phyloP scores from a whole-genome alignment of 768 basidiomycete species.

The Kwoniella europaea region DNA sequence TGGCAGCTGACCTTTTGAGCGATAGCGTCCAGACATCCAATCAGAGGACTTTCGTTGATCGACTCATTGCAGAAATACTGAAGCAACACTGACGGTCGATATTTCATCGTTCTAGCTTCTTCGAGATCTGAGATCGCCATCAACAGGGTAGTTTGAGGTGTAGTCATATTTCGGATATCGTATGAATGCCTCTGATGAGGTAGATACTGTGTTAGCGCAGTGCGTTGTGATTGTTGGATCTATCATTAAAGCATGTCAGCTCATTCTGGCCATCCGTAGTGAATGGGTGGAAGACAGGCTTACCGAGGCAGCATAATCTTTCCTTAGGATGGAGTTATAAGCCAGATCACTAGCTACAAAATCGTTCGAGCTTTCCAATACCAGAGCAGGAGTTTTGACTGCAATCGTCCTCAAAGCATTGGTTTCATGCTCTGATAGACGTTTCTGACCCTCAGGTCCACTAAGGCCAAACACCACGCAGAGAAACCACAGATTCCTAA shows the following conservation, averaged over 20 bases:
- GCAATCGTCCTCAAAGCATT: slow-evolving; percentile 81
- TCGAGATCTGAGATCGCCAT: slow-evolving; percentile 87
- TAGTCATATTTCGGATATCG: slow-evolving; percentile 74
- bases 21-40: slow-evolving; percentile 79
- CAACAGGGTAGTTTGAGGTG: slow-evolving; percentile 84
- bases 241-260: slow-evolving; percentile 48
- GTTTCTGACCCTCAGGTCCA: slow-evolving; percentile 60
- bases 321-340: slow-evolving; percentile 86
- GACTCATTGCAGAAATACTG: slow-evolving; percentile 87
- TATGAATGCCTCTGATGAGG: slow-evolving; percentile 64
- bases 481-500: slow-evolving; percentile 93
- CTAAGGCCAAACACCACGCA: slow-evolving; percentile 86
- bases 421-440: slow-evolving; percentile 69
- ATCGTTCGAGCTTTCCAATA: slow-evolving; percentile 80
- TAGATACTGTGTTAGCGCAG: slow-evolving; percentile 69
- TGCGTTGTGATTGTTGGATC: slow-evolving; percentile 74
- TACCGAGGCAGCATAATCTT: slow-evolving; percentile 65
- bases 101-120: slow-evolving; percentile 77
- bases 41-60: slow-evolving; percentile 74
- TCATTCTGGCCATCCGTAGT: background rate
- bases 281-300: slow-evolving; percentile 13
- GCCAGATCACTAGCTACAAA: slow-evolving; percentile 85
- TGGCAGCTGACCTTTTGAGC: slow-evolving; percentile 92
- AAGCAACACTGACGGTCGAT: slow-evolving; percentile 78
- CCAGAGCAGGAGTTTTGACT: slow-evolving; percentile 79